Conservation (phyloP, 2,329 filamentous ascomycete species). For the Dothideomycetidae sp. region DNA sequence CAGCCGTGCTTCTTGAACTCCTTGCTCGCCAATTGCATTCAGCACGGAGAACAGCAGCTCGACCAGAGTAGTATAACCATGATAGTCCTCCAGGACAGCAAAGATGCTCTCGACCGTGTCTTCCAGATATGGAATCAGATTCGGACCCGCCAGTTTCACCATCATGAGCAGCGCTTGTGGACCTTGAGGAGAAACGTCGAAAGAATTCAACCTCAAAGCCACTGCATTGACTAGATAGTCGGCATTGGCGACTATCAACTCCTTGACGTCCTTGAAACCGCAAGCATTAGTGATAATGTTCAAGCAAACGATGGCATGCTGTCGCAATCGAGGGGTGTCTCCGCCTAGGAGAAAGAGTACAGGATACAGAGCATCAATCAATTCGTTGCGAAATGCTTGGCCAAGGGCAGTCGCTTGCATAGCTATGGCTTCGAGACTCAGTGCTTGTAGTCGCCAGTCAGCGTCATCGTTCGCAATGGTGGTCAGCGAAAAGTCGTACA, state of each 20-base stretch:
- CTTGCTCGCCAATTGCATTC: slow-evolving; percentile 70
- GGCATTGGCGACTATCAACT: slow-evolving; percentile 76
- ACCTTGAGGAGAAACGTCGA: slow-evolving; percentile 82
- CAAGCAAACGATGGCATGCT: slow-evolving; percentile 69
- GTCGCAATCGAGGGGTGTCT: slow-evolving; percentile 49
- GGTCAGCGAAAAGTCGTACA: slow-evolving; percentile 55
- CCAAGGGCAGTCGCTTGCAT: slow-evolving; percentile 56
- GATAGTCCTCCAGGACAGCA: slow-evolving; percentile 82
- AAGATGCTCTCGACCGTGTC: slow-evolving; percentile 87
- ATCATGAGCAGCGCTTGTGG: slow-evolving; percentile 90
- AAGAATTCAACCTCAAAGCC: slow-evolving; percentile 73
- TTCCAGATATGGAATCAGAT: slow-evolving; percentile 73
- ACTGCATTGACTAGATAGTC: slow-evolving; percentile 96
- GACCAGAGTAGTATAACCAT: slow-evolving; percentile 78
- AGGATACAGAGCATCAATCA: slow-evolving; percentile 85
- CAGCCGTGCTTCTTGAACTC: slow-evolving; percentile 44
- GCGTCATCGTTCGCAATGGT: slow-evolving; percentile 36
- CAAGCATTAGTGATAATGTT: slow-evolving; percentile 67
- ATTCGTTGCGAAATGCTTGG: slow-evolving; percentile 60
- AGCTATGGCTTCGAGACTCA: slow-evolving; percentile 69
- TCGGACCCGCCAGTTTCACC: slow-evolving; percentile 71
- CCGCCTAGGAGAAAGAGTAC: slow-evolving; percentile 80
- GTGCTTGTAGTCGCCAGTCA: slow-evolving; percentile 62
- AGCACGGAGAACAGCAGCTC: slow-evolving; percentile 74
- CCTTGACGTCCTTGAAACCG: slow-evolving; percentile 57